These are phyloP conservation scores for Leptographium lundbergii DNA, from an alignment of 2,329 filamentous ascomycete genomes.

Conservation along the genomic window DNA sequence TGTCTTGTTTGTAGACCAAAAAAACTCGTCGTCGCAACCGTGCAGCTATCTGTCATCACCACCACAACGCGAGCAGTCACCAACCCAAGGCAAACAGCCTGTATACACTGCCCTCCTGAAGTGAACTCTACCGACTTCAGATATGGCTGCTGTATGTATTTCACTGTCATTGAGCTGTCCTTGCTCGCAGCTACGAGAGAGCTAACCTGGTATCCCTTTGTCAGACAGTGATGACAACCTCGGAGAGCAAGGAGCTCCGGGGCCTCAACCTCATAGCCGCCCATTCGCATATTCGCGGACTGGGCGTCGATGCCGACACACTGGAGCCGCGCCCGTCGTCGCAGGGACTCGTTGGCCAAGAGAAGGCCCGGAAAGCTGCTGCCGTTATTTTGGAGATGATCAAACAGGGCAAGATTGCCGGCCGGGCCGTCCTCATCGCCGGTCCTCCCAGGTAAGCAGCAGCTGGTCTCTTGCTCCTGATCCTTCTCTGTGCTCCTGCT, in stretches of 20 bases:
- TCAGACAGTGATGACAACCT: conserved; percentile 61
- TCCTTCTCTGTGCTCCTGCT: background rate
- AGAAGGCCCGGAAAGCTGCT: conserved; percentile 91
- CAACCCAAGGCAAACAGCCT: too few species aligned
- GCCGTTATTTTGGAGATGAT: conserved; percentile 98
- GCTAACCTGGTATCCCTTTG: background rate
- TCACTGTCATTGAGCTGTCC: background rate
- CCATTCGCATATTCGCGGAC: conserved; percentile 92
- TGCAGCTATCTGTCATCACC: background rate
- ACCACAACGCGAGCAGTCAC: background rate
- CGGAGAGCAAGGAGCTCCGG: conserved; percentile 90
- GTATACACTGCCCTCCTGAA: background rate
- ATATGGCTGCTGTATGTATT: conserved; percentile 11
- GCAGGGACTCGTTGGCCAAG: conserved; percentile 89
- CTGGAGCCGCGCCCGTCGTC: conserved; percentile 75
- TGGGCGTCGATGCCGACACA: conserved; percentile 85
- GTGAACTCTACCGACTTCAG: background rate
- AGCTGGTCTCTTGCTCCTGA: background rate
- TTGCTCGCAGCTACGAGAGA: background rate
- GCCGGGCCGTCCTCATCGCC: conserved; percentile 85
- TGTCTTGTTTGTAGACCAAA: background rate
- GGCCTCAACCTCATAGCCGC: conserved; percentile 96
- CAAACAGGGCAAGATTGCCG: conserved; percentile 96
- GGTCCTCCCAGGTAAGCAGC: conserved; percentile 64
- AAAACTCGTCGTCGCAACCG: background rate